Conservation (phyloP, 2,329 filamentous ascomycete genomes). For the Ophiostoma sp. region DNA sequence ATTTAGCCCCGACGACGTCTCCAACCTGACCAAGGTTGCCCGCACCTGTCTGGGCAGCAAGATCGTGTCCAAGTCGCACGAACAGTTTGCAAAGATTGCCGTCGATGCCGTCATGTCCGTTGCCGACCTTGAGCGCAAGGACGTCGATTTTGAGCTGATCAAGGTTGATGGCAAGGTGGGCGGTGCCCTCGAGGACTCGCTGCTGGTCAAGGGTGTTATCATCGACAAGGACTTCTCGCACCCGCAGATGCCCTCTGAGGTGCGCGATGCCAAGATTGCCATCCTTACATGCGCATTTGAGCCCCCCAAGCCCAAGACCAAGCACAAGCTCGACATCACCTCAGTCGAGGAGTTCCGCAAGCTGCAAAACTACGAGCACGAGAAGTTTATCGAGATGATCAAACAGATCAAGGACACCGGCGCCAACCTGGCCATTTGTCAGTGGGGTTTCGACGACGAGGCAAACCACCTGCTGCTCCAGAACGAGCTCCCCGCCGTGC, state of each 20-base stretch:
- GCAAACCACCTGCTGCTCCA: slow-evolving; percentile 95
- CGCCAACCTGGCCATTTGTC: slow-evolving; percentile 95
- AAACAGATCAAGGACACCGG: slow-evolving; percentile 95
- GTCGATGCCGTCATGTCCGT: slow-evolving; percentile 96
- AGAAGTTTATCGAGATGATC: slow-evolving; percentile 98
- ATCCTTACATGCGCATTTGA: slow-evolving; percentile 98
- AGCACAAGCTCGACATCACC: slow-evolving; percentile 98
- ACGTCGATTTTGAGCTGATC: slow-evolving; percentile 98
- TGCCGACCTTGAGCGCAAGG: slow-evolving; percentile 89
- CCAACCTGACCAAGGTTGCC: slow-evolving; percentile 88
- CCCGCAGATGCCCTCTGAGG: slow-evolving; percentile 96
- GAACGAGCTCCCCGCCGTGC: slow-evolving; percentile 89
- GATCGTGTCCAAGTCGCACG: slow-evolving; percentile 97
- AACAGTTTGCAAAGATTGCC: slow-evolving; percentile 95
- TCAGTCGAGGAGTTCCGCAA: slow-evolving; percentile 98
- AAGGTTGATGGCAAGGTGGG: slow-evolving; percentile 99
- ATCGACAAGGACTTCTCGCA: slow-evolving; percentile 99
- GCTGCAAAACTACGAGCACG: slow-evolving; percentile 88
- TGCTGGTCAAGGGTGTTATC: slow-evolving; percentile 96
- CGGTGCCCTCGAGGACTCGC: slow-evolving; percentile 83
- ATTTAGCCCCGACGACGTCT: slow-evolving; percentile 72
- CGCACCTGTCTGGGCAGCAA: slow-evolving; percentile 96
- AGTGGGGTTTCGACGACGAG: slow-evolving; percentile 99
- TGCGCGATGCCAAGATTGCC: slow-evolving; percentile 91
- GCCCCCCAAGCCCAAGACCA: slow-evolving; percentile 98